Evolutionary conservation across 202 grass and related monocot species (phyloP), one percentile per base, ranked within the genome.

Genomic region (Saccharum hybrid): DNA sequence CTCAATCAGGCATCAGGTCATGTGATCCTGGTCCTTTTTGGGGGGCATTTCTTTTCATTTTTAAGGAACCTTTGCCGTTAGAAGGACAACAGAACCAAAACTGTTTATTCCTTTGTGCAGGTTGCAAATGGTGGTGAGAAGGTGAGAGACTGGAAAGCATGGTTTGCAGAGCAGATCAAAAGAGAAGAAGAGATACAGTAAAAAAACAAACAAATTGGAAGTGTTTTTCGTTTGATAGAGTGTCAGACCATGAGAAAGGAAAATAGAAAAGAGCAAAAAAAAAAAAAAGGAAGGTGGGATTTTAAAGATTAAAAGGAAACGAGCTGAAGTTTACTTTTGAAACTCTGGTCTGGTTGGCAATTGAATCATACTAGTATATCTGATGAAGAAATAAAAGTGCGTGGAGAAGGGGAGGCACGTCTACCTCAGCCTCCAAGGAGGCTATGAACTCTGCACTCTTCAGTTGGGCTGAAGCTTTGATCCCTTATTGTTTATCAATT

Each of bases 121-220:
- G 92, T 92, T 66, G 87, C 89, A 64, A 92, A 86, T 80, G 92
- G 92, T 5, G 82, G 87, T 2, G 64, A 83, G 67, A 91, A 90
- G 15, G 74, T 94, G 79, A 66, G 63, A 62, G 89, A 94, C 82
- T 94, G 89, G 89, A 87, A 90, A 74, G 74, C 87, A 69, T 94
- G 89, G 87, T 90, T 94, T 43, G 74, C 54, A 74, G 89, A 86
- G 74, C 89, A 81, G 77, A 65, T 78, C n/a, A 81, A 81, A 72
- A 79, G 26, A 6, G 52, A 66, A 43, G 57, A 83, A 79, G 28
- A 80, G 41, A 46, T 85, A 72, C 13, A 82, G 87, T 86, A 82
- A 78, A 75, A 48, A 28, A 3, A 22, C 45, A 59, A 3, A 21
- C 56, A 81, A 23, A 11, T 91, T 31, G 18, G 21, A 45, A 71